Percentiles rank a stretch among this genome's conserved stretches.
Evolutionary conservation across 345 rosid genomes (phyloP).

Genomic region (Odontarrhena argentea): DNA sequence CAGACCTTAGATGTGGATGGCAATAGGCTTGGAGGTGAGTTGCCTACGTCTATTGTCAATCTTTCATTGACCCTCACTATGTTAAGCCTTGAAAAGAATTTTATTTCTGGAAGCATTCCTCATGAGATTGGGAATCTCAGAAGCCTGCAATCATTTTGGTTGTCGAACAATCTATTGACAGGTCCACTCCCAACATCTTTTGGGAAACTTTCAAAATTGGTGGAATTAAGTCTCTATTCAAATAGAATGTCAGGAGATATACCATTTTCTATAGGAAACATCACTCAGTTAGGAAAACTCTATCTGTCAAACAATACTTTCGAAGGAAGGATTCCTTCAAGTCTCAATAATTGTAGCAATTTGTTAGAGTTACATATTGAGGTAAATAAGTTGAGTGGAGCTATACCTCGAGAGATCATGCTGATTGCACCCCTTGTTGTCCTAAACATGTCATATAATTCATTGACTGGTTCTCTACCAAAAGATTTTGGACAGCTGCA

Average conservation of each 20-base stretch:
- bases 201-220: neutral
- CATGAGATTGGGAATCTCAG: neutral
- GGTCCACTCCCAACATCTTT: neutral
- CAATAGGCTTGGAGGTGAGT: constrained; percentile 3
- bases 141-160: neutral
- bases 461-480: neutral
- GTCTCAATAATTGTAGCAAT: neutral
- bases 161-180: neutral
- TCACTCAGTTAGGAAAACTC: neutral
- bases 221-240: neutral
- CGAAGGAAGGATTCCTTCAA: neutral
- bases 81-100: neutral
- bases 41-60: neutral
- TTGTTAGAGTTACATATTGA: neutral
- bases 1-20: neutral
- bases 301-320: neutral
- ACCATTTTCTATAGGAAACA: constrained; percentile 1
- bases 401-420: neutral
- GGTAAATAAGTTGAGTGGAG: neutral
- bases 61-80: neutral
- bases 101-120: constrained; percentile 1
- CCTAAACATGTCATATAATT: neutral
- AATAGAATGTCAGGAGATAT: neutral
- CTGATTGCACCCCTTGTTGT: neutral
- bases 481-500: neutral